Evolutionary conservation across 2,329 filamentous ascomycete species (phyloP).

Genomic region (Fusarium gaditjirri): DNA sequence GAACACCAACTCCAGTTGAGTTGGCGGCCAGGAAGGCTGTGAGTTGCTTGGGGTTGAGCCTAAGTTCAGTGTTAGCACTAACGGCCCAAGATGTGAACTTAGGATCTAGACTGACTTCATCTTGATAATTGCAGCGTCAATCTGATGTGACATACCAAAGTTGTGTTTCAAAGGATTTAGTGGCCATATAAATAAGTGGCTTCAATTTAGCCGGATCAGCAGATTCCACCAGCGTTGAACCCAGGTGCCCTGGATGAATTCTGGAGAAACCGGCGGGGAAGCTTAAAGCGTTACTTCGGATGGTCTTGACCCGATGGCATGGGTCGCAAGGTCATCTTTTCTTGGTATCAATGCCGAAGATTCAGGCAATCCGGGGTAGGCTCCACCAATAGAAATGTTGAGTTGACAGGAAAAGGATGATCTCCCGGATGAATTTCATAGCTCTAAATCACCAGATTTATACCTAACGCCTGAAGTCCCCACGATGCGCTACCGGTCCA

Average conservation of each 20-base stretch:
- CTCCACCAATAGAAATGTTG: conserved; percentile 1
- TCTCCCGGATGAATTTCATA: neutral
- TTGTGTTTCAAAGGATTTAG: accelerated
- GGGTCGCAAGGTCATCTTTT: neutral
- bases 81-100: accelerated
- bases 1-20: conserved; percentile 21
- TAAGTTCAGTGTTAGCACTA: neutral
- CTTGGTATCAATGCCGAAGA: neutral
- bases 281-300: neutral
- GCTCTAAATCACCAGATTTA: neutral
- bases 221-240: neutral
- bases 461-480: too few species aligned
- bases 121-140: neutral
- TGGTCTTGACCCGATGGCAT: neutral
- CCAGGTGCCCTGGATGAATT: neutral
- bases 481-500: too few species aligned
- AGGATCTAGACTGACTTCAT: conserved; percentile 9
- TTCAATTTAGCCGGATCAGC: neutral
- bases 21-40: conserved; percentile 20
- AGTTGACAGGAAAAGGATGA: neutral
- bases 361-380: neutral
- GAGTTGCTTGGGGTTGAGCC: conserved; percentile 4
- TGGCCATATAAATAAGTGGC: neutral
- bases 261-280: conserved; percentile 7
- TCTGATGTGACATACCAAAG: neutral